These are phyloP conservation scores for Aspergillus incahuasiensis DNA, from an alignment of 495 filamentous ascomycete species.

Conservation along the genomic window DNA sequence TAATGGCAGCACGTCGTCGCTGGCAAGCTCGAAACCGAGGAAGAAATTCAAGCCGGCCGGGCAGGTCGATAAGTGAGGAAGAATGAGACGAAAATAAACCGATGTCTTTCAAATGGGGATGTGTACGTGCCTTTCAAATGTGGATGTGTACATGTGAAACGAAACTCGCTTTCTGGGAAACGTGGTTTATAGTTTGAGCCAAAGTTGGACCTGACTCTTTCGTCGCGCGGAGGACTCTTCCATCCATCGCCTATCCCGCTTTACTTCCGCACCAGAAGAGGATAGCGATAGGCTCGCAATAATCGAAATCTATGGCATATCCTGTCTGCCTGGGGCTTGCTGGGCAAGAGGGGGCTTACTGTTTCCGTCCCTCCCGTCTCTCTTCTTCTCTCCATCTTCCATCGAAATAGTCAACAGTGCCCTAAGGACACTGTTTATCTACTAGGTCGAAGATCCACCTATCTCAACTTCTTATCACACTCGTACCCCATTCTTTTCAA, in stretches of 20 bases:
- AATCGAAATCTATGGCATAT: not conserved
- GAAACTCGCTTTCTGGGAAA: not conserved
- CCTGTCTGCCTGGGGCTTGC: too few species aligned
- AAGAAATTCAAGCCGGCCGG: conserved; percentile 24
- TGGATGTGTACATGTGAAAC: not conserved
- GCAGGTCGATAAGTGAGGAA: not conserved
- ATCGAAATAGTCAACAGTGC: not conserved
- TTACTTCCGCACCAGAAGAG: not conserved
- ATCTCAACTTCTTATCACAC: too few species aligned
- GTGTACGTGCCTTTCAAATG: not conserved
- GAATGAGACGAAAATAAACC: not conserved
- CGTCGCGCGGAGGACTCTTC: not conserved
- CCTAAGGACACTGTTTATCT: too few species aligned
- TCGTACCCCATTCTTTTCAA: not conserved
- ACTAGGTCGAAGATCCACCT: not conserved
- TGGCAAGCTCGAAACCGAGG: conserved; percentile 7
- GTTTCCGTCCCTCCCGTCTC: too few species aligned
- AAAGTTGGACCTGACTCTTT: too few species aligned
- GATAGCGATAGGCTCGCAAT: not conserved
- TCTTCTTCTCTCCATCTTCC: not conserved
- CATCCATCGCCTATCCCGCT: not conserved
- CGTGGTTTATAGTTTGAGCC: too few species aligned
- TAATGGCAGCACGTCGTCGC: conserved; percentile 26
- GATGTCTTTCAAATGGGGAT: not conserved
- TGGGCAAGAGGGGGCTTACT: too few species aligned